A percentile compares a stretch with the other conserved stretches of the same genome.
These are phyloP conservation scores for Linum tenue DNA, from an alignment of 345 rosid genomes.

Conservation along the genomic window DNA sequence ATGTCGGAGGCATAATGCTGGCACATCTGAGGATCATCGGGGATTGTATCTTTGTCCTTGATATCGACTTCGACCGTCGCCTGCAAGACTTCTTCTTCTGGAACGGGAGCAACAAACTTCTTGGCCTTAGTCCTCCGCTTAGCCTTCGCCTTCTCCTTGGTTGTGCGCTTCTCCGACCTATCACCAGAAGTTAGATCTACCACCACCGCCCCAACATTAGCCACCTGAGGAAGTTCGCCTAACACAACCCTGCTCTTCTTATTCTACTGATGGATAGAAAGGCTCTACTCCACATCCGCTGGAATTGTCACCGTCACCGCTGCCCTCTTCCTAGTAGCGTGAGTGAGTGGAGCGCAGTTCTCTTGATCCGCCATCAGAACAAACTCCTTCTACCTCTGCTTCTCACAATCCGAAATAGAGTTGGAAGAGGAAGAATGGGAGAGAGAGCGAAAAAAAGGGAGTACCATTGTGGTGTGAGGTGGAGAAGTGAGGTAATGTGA, in stretches of 20 bases:
- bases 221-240: background rate
- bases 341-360: conserved; percentile 42
- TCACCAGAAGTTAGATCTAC: background rate
- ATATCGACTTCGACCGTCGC: background rate
- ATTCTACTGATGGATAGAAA: too few species aligned
- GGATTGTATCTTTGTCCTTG: conserved; percentile 4
- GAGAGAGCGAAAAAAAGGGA: background rate
- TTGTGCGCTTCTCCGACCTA: conserved; percentile 4
- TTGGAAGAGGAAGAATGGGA: background rate
- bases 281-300: background rate
- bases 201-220: background rate
- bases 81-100: background rate
- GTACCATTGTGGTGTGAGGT: conserved; percentile 2
- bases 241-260: background rate
- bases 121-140: background rate
- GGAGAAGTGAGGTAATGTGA: background rate
- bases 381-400: background rate
- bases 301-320: conserved; percentile 13
- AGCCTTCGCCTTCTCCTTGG: background rate
- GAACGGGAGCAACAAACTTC: background rate
- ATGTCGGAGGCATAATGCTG: conserved; percentile 18
- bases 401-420: background rate
- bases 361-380: conserved; percentile 46
- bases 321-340: conserved; percentile 47
- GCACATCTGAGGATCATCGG: conserved; percentile 21